phyloP scores from a whole-genome alignment of 768 basidiomycete genomes.

The Inosperma sp. region DNA sequence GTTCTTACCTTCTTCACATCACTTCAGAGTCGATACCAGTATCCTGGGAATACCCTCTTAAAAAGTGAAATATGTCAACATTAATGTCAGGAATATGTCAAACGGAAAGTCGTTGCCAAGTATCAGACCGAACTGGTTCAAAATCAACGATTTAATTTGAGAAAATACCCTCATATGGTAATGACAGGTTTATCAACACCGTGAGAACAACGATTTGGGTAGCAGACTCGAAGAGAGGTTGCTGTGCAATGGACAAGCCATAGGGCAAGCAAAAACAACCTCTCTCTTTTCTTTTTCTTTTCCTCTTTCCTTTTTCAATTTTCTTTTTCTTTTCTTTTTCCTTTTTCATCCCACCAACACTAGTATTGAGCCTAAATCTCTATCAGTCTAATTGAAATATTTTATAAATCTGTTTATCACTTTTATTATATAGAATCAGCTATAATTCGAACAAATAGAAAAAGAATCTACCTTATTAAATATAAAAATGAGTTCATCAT shows the following conservation, averaged over 20 bases:
- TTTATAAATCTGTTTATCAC: no score
- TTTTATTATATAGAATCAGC: no score
- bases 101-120: neutral
- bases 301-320: neutral
- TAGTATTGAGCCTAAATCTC: no score
- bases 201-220: neutral
- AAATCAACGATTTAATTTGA: neutral
- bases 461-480: no score
- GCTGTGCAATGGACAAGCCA: neutral
- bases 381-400: no score
- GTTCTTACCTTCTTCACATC: no score
- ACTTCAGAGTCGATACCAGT: neutral
- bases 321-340: no score
- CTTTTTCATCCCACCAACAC: no score
- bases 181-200: neutral
- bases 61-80: constrained; percentile 1
- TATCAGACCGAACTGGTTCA: neutral
- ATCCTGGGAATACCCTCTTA: neutral
- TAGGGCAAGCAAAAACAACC: neutral
- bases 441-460: no score
- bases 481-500: no score
- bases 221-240: neutral
- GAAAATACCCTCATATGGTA: neutral
- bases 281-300: neutral
- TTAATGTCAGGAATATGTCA: constrained; percentile 1